Base-by-base conservation (phyloP, 768 basidiomycete species). In the Termitomyces sp. region DNA sequence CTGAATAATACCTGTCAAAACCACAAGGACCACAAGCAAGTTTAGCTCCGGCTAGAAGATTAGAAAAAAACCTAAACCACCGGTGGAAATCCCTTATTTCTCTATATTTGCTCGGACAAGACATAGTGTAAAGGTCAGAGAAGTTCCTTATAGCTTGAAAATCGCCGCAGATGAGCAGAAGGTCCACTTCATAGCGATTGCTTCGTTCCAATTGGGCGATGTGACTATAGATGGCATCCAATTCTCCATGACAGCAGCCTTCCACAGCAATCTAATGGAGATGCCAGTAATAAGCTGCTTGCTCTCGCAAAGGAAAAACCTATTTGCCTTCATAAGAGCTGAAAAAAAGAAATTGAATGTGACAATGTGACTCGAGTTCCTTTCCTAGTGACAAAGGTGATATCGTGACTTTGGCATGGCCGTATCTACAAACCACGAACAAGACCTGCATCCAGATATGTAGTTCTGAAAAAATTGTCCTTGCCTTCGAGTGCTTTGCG, bases 161-260 rank as follows among this genome's bases (percentile, higher is more conserved):
- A 74, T 99, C 97, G n/a, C 97, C 97, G 58, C 96, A 98, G 31
- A 98, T 87, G 47, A 99, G 81, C 15, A 99, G 82, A 1, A 95
- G 75, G 66, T 96, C 92, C 55, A 97, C 83, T 58, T 82, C 85
- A 72, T 86, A 87, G 13, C 75, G 69, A 65, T 90, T 80, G 60
- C 72, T 72, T 1, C 67, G 61, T 67, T 97, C 90, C 33, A 94
- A 81, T 18, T 74, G 66, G 3, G 72, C 73, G 57, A 98, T 83
- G 36, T 87, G 82, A 9, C 73, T 69, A 74, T 98, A 98, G 54
- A 96, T 96, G 9, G 82, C 81, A 72, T 93, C 89, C 18, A 97
- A 83, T 61, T 88, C 83, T 34, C 97, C 97, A 70, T 99, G 97
- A 65, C 92, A 95, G 76, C 97, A 98, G 3, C 95, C 95, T 77